Evolutionary conservation across 208 protist genomes (phyloP).

Genomic region (Herpetomonas tarakana): DNA sequence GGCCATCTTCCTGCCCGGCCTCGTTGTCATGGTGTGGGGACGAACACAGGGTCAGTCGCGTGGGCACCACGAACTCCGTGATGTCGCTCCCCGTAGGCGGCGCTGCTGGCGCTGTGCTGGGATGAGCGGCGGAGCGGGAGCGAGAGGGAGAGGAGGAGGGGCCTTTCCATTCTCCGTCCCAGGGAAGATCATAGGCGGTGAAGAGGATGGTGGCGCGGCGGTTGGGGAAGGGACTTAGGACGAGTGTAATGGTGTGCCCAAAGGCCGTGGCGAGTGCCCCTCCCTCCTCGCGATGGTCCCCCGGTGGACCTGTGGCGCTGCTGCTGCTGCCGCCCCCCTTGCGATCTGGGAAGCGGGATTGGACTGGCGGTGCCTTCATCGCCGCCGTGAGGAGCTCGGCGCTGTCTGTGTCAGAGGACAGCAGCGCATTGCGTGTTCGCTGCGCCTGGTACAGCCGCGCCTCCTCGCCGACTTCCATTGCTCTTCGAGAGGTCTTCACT

Average conservation of each 20-base stretch:
- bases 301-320: too few relatives aligned
- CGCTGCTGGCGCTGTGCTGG: not conserved
- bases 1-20: not conserved
- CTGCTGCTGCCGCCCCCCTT: too few relatives aligned
- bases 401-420: not conserved
- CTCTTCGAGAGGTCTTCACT: too few relatives aligned
- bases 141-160: too few relatives aligned
- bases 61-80: not conserved
- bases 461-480: too few relatives aligned
- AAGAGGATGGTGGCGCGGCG: constrained; percentile 43
- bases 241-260: constrained; percentile 18
- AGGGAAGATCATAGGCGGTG: constrained; percentile 39
- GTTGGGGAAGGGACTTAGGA: constrained; percentile 44
- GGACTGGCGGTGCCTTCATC: too few relatives aligned
- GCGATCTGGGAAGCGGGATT: too few relatives aligned
- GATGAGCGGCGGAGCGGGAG: not conserved
- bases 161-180: constrained; percentile 19
- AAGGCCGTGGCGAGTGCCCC: not conserved
- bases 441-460: not conserved
- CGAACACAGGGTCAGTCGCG: too few relatives aligned
- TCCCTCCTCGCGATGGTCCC: too few relatives aligned
- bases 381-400: not conserved
- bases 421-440: not conserved
- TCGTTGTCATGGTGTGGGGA: not conserved
- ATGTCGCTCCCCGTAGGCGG: not conserved